Evolutionary conservation across 148 eudicot genomes (phyloP).

Genomic region (Vaccinium darrowii): DNA sequence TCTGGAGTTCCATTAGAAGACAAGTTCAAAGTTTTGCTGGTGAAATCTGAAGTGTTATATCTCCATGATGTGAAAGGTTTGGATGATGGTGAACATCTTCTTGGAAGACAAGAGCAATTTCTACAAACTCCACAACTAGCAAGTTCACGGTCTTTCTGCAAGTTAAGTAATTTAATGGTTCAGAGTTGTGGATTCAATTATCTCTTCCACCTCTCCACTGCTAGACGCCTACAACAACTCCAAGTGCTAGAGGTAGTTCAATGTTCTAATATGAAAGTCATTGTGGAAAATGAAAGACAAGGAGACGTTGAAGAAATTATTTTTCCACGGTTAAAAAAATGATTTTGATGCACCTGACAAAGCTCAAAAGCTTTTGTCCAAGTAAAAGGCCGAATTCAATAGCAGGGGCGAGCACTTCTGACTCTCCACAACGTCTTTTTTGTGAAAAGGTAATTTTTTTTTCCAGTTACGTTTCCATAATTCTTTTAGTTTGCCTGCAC

Average conservation of each 20-base stretch:
- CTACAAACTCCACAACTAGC: not conserved
- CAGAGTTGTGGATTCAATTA: not conserved
- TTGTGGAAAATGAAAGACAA: not conserved
- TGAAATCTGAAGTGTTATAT: not conserved
- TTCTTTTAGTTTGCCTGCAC: not conserved
- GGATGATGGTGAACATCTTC: not conserved
- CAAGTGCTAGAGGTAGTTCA: rapidly evolving
- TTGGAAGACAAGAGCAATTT: not conserved
- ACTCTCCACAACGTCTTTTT: not conserved
- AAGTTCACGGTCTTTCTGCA: not conserved
- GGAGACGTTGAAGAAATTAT: not conserved
- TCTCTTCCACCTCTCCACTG: not conserved
- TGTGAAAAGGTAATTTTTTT: not conserved
- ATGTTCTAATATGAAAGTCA: not conserved
- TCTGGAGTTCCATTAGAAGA: not conserved
- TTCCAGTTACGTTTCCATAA: too few species aligned
- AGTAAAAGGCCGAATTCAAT: not conserved
- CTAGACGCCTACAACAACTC: not conserved
- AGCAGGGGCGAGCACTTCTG: not conserved
- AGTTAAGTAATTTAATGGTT: not conserved
- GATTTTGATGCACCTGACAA: not conserved
- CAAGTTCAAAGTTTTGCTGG: not conserved
- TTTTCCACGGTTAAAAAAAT: not conserved
- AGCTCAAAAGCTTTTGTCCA: not conserved
- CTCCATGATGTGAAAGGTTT: not conserved